Percentiles rank a stretch among this genome's conserved stretches.
phyloP scores from a whole-genome alignment of 805 yeast genomes.

The Wickerhamiella alocasiicola region DNA sequence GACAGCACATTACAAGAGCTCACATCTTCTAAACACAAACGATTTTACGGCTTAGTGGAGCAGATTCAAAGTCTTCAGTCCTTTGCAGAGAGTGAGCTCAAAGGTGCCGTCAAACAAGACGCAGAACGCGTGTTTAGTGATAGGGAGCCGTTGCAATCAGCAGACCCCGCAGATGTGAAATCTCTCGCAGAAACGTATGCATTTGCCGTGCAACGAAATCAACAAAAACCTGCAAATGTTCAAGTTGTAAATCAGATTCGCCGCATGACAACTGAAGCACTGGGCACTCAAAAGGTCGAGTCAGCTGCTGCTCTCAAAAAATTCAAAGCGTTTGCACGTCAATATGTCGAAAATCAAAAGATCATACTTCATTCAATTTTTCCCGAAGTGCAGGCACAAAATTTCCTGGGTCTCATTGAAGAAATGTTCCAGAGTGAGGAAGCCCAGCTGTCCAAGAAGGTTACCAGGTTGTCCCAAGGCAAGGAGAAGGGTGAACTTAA shows the following conservation, averaged over 20 bases:
- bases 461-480: constrained; percentile 14
- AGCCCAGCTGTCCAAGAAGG: constrained; percentile 21
- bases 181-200: neutral
- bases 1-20: constrained; percentile 21
- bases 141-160: neutral
- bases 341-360: neutral
- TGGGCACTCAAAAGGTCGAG: constrained; percentile 9
- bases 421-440: constrained; percentile 12
- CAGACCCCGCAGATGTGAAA: constrained; percentile 4
- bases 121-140: constrained; percentile 2
- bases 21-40: constrained; percentile 19
- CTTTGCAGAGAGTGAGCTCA: neutral
- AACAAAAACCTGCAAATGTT: neutral
- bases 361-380: constrained; percentile 1
- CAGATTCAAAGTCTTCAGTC: constrained; percentile 1
- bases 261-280: constrained; percentile 7
- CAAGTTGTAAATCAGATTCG: constrained; percentile 1
- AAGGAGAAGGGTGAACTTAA: constrained; percentile 34
- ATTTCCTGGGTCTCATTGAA: constrained; percentile 11
- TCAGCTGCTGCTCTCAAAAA: constrained; percentile 15
- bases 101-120: neutral
- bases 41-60: constrained; percentile 5
- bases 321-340: constrained; percentile 16
- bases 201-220: neutral
- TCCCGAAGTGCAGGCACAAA: constrained; percentile 1